Evolutionary conservation across 306 rosid genomes (phyloP), one percentile per base, ranked within the genome.

Genomic region (Coriaria nepalensis): DNA sequence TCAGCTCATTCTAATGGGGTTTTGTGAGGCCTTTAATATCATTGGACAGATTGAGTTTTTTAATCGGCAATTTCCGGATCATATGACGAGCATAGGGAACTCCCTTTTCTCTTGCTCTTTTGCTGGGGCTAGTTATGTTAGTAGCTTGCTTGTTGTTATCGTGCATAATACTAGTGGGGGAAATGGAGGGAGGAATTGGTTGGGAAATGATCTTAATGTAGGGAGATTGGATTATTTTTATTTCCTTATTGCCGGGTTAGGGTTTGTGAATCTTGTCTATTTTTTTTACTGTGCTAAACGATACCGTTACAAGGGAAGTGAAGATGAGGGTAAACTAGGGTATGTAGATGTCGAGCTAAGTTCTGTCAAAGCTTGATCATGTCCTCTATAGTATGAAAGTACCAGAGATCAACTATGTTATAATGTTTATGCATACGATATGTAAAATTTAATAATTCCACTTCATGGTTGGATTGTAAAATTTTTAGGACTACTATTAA

Each of bases 171-270:
- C 51, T 10, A 76, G 74, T 0, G 47, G 45, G 8, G 55, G 76
- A 2, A 12, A 48, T 2, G 59, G 36, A 10, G 62, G 10, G 6
- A 71, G 80, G 0, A 78, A 79, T 59, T 84, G 95, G 97, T 56
- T 88, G 61, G 65, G 77, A 0, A 60, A 81, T 37, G 75, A 88
- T 43, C 60, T 88, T 4, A 79, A 84, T 4, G 58, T 2, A 5
- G 97, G 93, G 5, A 78, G 84, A 40, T 35, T 84, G 6, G 97
- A 88, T 48, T 74, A 72, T 47, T 88, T 81, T 43, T 88, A 81
- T 59, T 88, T 54, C 12, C 53, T 84, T 0, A 0, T 83, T 0
- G 93, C 80, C 0, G 80, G 49, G 6, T 46, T 65, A 2, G 82
- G 77, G 6, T 70, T 43, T 5, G 4, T 77, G n/a, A 84, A 84